Percentiles rank a stretch among this genome's conserved stretches.
These are phyloP conservation scores for Neobulgaria alba DNA, from an alignment of 2,329 filamentous ascomycete genomes.

Conservation along the genomic window DNA sequence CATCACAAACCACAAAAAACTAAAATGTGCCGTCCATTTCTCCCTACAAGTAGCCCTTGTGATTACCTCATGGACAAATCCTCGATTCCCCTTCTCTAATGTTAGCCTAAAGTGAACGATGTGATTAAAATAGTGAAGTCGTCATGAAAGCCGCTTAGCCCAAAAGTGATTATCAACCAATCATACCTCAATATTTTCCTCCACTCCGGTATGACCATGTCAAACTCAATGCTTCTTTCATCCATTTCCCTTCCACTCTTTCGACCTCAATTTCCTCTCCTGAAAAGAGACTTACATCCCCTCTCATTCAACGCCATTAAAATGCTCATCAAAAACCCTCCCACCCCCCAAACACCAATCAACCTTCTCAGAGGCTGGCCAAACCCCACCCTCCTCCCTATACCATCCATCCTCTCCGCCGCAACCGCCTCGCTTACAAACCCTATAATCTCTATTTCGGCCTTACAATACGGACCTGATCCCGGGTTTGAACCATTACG, in stretches of 20 bases:
- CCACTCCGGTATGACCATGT: no score
- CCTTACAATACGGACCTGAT: conserved; percentile 74
- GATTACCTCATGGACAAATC: no score
- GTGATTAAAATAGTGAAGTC: no score
- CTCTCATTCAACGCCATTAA: no score
- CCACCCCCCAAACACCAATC: conserved; percentile 28
- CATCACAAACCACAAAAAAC: conserved; percentile 8
- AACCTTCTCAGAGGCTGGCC: conserved; percentile 66
- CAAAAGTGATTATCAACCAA: no score
- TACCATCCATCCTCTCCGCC: conserved; percentile 25
- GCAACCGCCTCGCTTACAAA: conserved; percentile 52
- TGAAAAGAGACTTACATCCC: background rate
- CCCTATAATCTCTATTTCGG: conserved; percentile 48
- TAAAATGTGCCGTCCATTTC: no score
- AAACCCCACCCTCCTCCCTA: conserved; percentile 32
- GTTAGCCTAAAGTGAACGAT: no score
- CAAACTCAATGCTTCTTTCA: background rate
- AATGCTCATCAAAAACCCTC: conserved; percentile 10
- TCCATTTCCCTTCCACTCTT: background rate
- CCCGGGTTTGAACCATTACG: conserved; percentile 64
- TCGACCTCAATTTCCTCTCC: background rate
- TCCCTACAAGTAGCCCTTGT: no score
- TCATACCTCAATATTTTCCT: no score
- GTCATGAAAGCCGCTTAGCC: no score
- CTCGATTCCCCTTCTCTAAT: no score